Base-by-base conservation (phyloP, 2,329 filamentous ascomycete species). In the Venturia oleaginea region DNA sequence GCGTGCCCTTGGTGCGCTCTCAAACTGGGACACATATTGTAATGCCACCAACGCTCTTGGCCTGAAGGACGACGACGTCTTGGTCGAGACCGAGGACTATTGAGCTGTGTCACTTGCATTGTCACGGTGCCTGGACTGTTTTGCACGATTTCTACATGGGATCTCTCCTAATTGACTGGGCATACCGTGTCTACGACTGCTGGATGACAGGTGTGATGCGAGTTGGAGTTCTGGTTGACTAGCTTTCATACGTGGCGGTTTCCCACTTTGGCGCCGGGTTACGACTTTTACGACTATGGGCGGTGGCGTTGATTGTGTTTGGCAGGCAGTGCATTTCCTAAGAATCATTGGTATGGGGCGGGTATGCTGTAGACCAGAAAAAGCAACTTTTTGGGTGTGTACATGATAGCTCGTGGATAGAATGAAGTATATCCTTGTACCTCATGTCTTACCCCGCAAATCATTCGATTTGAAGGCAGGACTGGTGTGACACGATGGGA, bases 1-100 rank as follows among this genome's bases (percentile, higher is more conserved):
- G 74, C 89, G 92, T 70, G 91, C 93, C 0, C 81, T 99, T 46
- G 93, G 92, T 65, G 90, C 92, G 7, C 81, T 96, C 69, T 97
- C 92, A 4, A 88, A 90, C 2, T 97, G 90, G 74, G 89, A 94
- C 57, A 90, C 86, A 1, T 95, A 93, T 75, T 83, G 86, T 72
- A 88, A 85, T 75, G 91, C 90, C 27, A 63, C 62, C n/a, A 42
- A 22, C 15, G 62, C 42, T 24, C 38, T 63, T 8, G 62, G 62
- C 11, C 3, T 63, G 30, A 34, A 59, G 11, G 62, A 63, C 34
- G 59, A 57, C 17, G 51, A 57, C 27, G 11, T 32, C 27, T 30
- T 57, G 51, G 30, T 34, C 1, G 51, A 57, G 17, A 30, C 27
- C 4, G 51, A 57, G 19, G 30, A 57, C 11, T 57, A 57, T 19